Percentiles rank a stretch among this genome's conserved stretches.
These are phyloP conservation scores for Penicillium chermesinum DNA, from an alignment of 495 filamentous ascomycete genomes.

Conservation along the genomic window DNA sequence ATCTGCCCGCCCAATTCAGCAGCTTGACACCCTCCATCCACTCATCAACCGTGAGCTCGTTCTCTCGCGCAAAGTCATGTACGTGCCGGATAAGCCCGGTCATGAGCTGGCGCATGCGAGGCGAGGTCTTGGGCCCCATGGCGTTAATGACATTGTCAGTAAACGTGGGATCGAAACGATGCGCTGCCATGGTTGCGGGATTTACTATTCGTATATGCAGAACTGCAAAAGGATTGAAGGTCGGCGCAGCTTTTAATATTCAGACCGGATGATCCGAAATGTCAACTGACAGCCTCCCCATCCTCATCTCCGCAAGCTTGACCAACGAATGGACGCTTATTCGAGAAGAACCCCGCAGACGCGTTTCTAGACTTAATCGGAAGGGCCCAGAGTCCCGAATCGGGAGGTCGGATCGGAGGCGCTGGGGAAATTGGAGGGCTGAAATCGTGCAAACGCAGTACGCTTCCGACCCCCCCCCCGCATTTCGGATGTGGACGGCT, in stretches of 20 bases:
- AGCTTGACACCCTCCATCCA: conserved; percentile 46
- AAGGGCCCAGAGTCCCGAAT: neutral
- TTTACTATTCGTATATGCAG: neutral
- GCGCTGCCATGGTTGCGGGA: conserved; percentile 26
- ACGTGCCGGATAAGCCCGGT: conserved; percentile 39
- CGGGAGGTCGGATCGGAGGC: conserved; percentile 13
- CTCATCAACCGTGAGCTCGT: conserved; percentile 44
- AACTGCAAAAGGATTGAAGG: neutral
- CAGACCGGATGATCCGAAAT: neutral
- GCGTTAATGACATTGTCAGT: conserved; percentile 65
- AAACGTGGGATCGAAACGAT: conserved; percentile 55
- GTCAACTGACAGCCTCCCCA: conserved; percentile 5
- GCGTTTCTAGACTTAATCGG: conserved; percentile 16
- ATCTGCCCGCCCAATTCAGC: conserved; percentile 70
- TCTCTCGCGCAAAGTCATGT: conserved; percentile 47
- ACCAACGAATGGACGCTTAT: conserved; percentile 22
- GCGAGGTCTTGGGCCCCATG: conserved; percentile 61
- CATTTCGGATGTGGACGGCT: conserved; percentile 8
- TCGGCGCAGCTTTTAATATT: neutral
- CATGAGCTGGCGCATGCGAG: conserved; percentile 46
- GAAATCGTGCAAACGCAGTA: neutral
- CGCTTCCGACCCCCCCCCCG: conserved; percentile 19
- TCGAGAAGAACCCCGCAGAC: conserved; percentile 23
- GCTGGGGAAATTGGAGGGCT: neutral
- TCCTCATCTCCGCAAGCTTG: conserved; percentile 8